Percentiles rank a stretch among this genome's conserved stretches.
Evolutionary conservation across 805 yeast species (phyloP).

Genomic region (Phaffomyces thermotolerans): DNA sequence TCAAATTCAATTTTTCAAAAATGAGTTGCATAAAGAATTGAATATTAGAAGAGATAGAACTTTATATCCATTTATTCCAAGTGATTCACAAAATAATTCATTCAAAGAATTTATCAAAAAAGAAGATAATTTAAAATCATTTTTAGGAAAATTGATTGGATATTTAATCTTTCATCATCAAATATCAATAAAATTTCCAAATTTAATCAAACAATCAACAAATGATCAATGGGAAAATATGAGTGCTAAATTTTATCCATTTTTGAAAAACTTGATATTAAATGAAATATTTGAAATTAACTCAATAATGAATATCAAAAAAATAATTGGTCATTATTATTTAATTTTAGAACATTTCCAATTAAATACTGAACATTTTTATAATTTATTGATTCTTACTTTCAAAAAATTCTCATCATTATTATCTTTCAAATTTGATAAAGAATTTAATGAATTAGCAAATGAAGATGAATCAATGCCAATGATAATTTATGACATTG

Average conservation of each 20-base stretch:
- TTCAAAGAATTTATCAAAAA: conserved; percentile 25
- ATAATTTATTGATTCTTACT: conserved; percentile 50
- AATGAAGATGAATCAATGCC: conserved; percentile 88
- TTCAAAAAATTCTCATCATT: conserved; percentile 56
- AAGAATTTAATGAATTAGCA: conserved; percentile 54
- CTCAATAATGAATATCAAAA: conserved; percentile 38
- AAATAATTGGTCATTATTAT: conserved; percentile 55
- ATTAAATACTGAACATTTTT: conserved; percentile 51
- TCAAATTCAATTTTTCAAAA: conserved; percentile 51
- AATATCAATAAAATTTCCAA: conserved; percentile 55
- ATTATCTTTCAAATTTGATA: conserved; percentile 46
- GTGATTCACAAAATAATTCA: conserved; percentile 29
- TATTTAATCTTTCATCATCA: conserved; percentile 72
- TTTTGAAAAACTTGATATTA: conserved; percentile 41
- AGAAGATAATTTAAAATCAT: conserved; percentile 42
- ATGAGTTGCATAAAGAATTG: conserved; percentile 65
- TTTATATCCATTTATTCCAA: conserved; percentile 54
- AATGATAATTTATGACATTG: conserved; percentile 52
- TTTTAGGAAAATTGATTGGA: conserved; percentile 59
- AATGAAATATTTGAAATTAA: conserved; percentile 34
- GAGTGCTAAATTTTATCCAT: conserved; percentile 50
- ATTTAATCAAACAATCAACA: conserved; percentile 45
- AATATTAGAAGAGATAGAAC: conserved; percentile 61
- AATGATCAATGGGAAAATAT: conserved; percentile 74
- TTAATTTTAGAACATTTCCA: conserved; percentile 72